Evolutionary conservation across 75 land plant genomes (phyloP), one percentile per base, ranked within the genome.

Genomic region (Picea glauca): DNA sequence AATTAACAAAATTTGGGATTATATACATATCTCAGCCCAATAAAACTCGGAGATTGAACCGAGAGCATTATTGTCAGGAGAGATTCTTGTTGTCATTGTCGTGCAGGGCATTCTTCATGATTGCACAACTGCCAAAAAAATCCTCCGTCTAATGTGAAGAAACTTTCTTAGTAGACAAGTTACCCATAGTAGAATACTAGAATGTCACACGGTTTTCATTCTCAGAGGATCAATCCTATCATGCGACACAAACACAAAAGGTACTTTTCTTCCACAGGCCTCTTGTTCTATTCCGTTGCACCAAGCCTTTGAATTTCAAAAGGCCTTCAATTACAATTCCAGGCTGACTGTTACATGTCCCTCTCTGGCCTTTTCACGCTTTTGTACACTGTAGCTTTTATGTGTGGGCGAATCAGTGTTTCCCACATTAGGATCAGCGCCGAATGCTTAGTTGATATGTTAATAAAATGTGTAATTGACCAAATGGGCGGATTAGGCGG

Each of bases 111-210:
- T 70, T 15, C 6, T 43, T 43, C 74, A 70, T 70, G 50, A 70
- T 70, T 70, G 50, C 50, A 43, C 50, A 38, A 43, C n/a, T 70
- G 12, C 56, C 43, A 50, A 50, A 50, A 46, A 50, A 50, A 9
- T 9, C 11, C 56, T 50, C 54, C 1, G 56, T 50, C 56, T 12
- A 70, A 70, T 70, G 72, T 68, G 26, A 70, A 8, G 14, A 70
- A 70, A 43, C 11, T 43, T 70, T 46, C 74, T 70, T 43, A 11
- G 46, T 13, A 70, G 56, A 40, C 54, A 70, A 43, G n/a, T 43
- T 70, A 43, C 74, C 54, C 74, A 70, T 3, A 70, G 74, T 43
- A n/a, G 74, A 46, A 43, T 70, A 70, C 56, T 43, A n/a, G 74
- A 46, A 43, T 70, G 74, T 40, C 74, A 70, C 74, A 70, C 12